Base-by-base conservation (phyloP, 495 filamentous ascomycete genomes). In the Cryomyces minteri region DNA sequence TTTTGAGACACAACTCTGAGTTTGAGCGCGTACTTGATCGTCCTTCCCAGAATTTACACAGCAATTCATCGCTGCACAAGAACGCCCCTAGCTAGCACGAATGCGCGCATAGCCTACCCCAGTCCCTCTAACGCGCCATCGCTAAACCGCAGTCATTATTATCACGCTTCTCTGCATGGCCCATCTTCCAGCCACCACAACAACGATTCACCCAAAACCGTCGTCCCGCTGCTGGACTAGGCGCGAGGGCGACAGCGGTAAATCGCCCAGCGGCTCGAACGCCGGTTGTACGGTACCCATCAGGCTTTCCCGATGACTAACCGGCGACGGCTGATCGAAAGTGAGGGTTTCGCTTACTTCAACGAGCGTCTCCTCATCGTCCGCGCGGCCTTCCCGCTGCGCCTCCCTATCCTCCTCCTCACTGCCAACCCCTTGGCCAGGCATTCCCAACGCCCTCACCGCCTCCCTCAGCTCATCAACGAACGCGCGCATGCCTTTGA, bases 401-500 rank as follows among this genome's bases (percentile, higher is more conserved):
- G n/a, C 40, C n/a, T 41, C 28, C 11, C 28, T 1, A 2, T 30
- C 40, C 28, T 49, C 32, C 31, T 45, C 47, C 9, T 41, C 43
- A 4, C 36, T 39, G 28, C 12, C 32, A 6, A 43, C 39, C 10
- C 44, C 51, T 5, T 31, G 41, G 5, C 2, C 32, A 11, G 41
- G 32, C 14, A 11, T 18, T 12, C 32, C 14, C 6, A 40, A 30
- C 1, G 31, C 40, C 7, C 51, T 30, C 9, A 62, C 52, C 8
- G 47, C 48, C 31, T 61, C 44, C 32, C 54, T 47, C 29, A 90
- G 65, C 5, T 69, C 68, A 31, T 74, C 70, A 32, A 85, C 54
- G 52, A 82, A 82, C 28, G 43, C 55, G 41, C 67, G 65, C 65
- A 64, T 80, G 62, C 64, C 71, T 57, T 49, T 74, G 71, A 65